Conservation (phyloP, 176 grass and related monocot genomes). For the Paspalum vaginatum region DNA sequence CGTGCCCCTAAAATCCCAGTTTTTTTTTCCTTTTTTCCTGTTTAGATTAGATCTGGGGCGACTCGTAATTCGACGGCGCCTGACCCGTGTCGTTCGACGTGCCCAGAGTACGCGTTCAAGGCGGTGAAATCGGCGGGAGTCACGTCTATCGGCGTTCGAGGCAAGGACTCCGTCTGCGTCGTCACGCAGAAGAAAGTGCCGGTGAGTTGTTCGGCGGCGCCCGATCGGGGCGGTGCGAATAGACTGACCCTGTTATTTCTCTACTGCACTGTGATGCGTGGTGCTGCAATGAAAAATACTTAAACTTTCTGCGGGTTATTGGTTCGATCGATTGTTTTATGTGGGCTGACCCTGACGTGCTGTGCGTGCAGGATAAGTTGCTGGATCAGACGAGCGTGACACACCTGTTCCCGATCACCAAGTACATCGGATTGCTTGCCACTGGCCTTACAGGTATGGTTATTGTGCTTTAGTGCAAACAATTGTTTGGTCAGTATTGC, state of each 20-base stretch:
- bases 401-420: slow-evolving; percentile 84
- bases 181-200: slow-evolving; percentile 99
- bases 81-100: slow-evolving; percentile 15
- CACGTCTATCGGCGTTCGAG: slow-evolving; percentile 96
- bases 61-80: neutral
- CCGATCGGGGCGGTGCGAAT: neutral
- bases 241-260: neutral
- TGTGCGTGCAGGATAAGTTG: slow-evolving; percentile 79
- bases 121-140: slow-evolving; percentile 91
- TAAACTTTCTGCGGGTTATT: neutral
- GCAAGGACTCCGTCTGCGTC: slow-evolving; percentile 87
- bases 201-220: slow-evolving; percentile 54
- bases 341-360: neutral
- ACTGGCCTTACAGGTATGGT: slow-evolving; percentile 90
- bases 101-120: slow-evolving; percentile 98
- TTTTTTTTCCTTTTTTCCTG: neutral
- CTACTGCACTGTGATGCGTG: neutral
- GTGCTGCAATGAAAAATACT: neutral
- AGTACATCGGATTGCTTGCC: slow-evolving; percentile 83
- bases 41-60: slow-evolving; percentile 31
- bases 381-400: slow-evolving; percentile 91
- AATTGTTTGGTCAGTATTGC: neutral
- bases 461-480: neutral
- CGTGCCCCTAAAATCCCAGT: slow-evolving; percentile 56
- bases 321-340: slow-evolving; percentile 8